phyloP scores from a whole-genome alignment of 768 basidiomycete species.

The Psilocybe azurescens region DNA sequence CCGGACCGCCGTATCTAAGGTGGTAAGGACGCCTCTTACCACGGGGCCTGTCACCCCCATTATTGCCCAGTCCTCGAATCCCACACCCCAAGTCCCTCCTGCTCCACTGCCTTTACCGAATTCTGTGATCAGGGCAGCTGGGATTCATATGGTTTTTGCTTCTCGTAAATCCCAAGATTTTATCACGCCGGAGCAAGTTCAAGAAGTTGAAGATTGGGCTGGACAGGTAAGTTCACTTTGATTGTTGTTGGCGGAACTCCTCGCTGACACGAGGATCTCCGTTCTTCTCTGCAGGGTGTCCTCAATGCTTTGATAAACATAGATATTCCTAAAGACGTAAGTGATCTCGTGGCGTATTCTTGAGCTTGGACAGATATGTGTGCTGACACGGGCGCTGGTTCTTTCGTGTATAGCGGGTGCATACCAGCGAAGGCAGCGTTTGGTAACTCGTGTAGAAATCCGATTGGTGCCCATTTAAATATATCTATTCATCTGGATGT shows the following conservation, averaged over 20 bases:
- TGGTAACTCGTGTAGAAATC: constrained; percentile 47
- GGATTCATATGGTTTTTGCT: constrained; percentile 85
- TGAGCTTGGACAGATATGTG: constrained; percentile 18
- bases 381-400: constrained; percentile 14
- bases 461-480: constrained; percentile 21
- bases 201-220: constrained; percentile 64
- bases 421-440: constrained; percentile 59
- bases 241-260: background rate
- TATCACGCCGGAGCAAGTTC: constrained; percentile 72
- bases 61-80: constrained; percentile 33
- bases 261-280: constrained; percentile 12
- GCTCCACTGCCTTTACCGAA: constrained; percentile 25
- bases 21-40: constrained; percentile 46
- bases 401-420: constrained; percentile 46
- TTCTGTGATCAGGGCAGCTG: constrained; percentile 70
- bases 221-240: constrained; percentile 41
- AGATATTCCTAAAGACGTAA: constrained; percentile 56
- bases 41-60: constrained; percentile 48
- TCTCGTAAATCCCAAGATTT: constrained; percentile 73
- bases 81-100: constrained; percentile 20
- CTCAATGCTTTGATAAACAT: constrained; percentile 59
- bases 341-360: constrained; percentile 27
- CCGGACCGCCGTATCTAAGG: constrained; percentile 29
- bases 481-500: constrained; percentile 14
- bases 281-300: constrained; percentile 43